Base-by-base conservation (phyloP, 192 early-diverging fungal species). In the Phlyctochytrium arcticum region DNA sequence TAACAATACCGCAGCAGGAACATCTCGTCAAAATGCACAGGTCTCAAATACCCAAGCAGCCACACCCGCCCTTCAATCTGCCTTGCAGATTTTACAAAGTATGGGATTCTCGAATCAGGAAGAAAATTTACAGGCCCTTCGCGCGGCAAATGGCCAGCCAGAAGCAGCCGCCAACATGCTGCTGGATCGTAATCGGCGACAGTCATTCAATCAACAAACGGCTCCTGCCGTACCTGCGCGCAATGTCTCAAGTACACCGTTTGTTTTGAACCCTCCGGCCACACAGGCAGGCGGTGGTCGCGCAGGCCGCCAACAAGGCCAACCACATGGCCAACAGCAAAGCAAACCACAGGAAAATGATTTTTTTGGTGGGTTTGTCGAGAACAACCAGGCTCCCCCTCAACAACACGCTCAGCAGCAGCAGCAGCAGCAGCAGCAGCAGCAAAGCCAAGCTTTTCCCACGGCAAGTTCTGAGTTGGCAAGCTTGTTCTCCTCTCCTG, bases 101-200 rank as follows among this genome's bases (percentile, higher is more conserved):
- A 88, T 77, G 70, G 92, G 92, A 8, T 94, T 90, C 68, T 80
- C 79, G 29, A 86, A 93, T 63, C 77, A 81, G 0, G 72, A 77
- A 0, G 65, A 82, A 57, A 92, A 89, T 63, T 71, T 78, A 12
- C 80, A 81, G 44, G 89, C 90, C 3, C 76, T 96, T 49, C 81
- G 77, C 21, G 77, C 82, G 56, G 78, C 88, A 37, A 81, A 81
- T 34, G 92, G 91, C 19, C 86, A 92, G 68, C 69, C 92, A 3
- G 87, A 92, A 46, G 80, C 84, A 23, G 91, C 94, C 24, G 82
- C 76, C 21, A 84, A 75, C 33, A 68, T 88, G 27, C 65, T 90
- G 30, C 65, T 83, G 5, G 82, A 88, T 46, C 74, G 70, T 48
- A 32, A 59, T 24, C 9, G 60, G 27, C 9, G 50, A 26, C 23